Conservation (phyloP, 2,329 filamentous ascomycete species). For the Penicillium decumbens region DNA sequence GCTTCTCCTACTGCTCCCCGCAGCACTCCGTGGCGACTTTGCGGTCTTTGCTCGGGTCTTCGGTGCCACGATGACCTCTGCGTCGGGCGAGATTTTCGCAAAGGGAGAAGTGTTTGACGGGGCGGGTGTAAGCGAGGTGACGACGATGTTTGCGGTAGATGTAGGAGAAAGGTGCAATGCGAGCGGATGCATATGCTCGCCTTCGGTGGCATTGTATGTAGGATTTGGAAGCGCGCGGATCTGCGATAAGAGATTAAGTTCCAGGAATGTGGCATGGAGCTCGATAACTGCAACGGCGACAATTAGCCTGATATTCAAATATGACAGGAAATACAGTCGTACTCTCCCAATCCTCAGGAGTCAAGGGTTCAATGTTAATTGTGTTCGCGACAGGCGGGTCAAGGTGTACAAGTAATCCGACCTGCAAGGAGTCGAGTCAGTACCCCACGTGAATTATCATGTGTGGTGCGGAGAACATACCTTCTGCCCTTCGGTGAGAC, state of each 20-base stretch:
- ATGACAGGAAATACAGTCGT: conserved; percentile 23
- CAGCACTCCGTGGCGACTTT: conserved; percentile 64
- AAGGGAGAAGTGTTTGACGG: conserved; percentile 67
- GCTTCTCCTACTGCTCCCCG: conserved; percentile 73
- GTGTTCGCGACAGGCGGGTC: conserved; percentile 90
- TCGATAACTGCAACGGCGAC: conserved; percentile 65
- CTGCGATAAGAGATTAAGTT: conserved; percentile 87
- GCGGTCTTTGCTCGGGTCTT: conserved; percentile 73
- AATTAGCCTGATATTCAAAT: conserved; percentile 6
- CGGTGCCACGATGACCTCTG: conserved; percentile 94
- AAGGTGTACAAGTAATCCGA: conserved; percentile 67
- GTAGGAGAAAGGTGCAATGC: conserved; percentile 92
- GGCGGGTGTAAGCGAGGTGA: conserved; percentile 75
- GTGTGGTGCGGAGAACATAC: conserved; percentile 37
- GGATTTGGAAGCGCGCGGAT: conserved; percentile 92
- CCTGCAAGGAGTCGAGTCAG: conserved; percentile 41
- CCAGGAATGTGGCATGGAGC: conserved; percentile 89
- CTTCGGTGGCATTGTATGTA: conserved; percentile 52
- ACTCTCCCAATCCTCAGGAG: conserved; percentile 94
- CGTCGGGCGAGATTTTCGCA: conserved; percentile 87
- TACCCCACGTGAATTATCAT: conserved; percentile 30
- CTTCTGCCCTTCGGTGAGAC: conserved; percentile 75
- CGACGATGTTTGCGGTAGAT: conserved; percentile 84
- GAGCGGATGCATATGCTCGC: conserved; percentile 66
- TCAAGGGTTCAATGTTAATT: conserved; percentile 93